Evolutionary conservation across 768 basidiomycete species (phyloP).

Genomic region (Myochromella boudieri): DNA sequence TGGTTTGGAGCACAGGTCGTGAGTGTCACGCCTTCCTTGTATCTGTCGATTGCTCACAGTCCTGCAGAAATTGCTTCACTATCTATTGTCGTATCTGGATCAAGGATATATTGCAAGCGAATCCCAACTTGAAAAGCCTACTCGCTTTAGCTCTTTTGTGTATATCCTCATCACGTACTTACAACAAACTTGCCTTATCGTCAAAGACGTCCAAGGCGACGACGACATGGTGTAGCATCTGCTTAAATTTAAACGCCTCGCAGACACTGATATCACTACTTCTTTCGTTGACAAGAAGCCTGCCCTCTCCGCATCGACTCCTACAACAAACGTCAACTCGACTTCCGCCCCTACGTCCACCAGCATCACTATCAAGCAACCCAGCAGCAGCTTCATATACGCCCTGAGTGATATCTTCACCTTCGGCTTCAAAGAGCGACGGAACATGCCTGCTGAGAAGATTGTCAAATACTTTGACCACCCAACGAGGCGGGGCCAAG

Average conservation of each 20-base stretch:
- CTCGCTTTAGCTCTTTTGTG: too few relatives aligned
- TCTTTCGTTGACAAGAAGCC: conserved; percentile 51
- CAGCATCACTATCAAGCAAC: conserved; percentile 31
- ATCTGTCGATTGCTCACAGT: not conserved
- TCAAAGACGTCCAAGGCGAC: conserved; percentile 60
- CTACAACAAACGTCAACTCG: too few relatives aligned
- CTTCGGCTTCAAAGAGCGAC: conserved; percentile 69
- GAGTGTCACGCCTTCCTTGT: conserved; percentile 25
- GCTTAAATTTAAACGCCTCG: conserved; percentile 62
- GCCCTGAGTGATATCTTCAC: conserved; percentile 73
- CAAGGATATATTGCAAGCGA: conserved; percentile 55
- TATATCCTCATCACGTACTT: not conserved
- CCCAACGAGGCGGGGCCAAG: conserved; percentile 86
- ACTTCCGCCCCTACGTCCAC: conserved; percentile 24
- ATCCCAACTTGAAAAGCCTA: too few relatives aligned
- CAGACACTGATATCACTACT: conserved; percentile 45
- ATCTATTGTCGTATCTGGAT: conserved; percentile 71
- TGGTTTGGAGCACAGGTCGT: conserved; percentile 72
- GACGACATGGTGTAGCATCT: conserved; percentile 79
- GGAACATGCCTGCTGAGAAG: conserved; percentile 88
- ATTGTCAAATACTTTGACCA: conserved; percentile 89
- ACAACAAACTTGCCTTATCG: conserved; percentile 59
- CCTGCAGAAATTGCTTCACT: conserved; percentile 41
- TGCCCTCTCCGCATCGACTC: too few relatives aligned
- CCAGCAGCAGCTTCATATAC: conserved; percentile 61